Evolutionary conservation across 768 basidiomycete species (phyloP), one percentile per base, ranked within the genome.

Genomic region (Lactarius hengduanensis): DNA sequence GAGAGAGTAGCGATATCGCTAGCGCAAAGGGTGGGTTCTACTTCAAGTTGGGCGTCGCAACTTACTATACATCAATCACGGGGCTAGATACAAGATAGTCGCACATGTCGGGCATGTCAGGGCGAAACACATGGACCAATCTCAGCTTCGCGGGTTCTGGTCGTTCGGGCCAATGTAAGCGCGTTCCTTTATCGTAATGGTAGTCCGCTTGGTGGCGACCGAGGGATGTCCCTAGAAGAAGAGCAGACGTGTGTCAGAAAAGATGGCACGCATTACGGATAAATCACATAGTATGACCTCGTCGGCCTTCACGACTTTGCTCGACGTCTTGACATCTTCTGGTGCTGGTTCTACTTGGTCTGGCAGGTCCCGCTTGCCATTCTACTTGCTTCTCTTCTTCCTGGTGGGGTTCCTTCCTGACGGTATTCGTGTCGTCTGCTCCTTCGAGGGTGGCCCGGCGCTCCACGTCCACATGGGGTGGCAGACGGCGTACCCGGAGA

Each of bases 401-500:
- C 6, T 7, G 26, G 10, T 5, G 26, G 8, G 56, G 11, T 22
- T 43, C 62, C 56, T 47, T 26, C 41, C 11, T 9, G 20, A 26
- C 15, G 32, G 28, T 4, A 22, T 30, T 40, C 36, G 20, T n/a
- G 10, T 22, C 59, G 54, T 38, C 28, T 47, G 4, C 18, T 8
- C 43, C 56, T 20, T 28, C n/a, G 18, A 41, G 41, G 16, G 38
- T 15, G 16, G 28, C 9, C 3, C 22, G 4, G 10, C 57, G 56
- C 32, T 66, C 65, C 16, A 41, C 20, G n/a, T 67, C 66, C 5
- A 13, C 60, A n/a, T 59, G 34, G 26, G 47, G 57, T 13, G 59
- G 41, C 34, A n/a, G 20, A 36, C 68, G 65, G 40, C 69, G 70
- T 38, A 66, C 68, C 59, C 65, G 61, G 28, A 66, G 47, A 18